These are phyloP conservation scores for Raffaelea deltoideospora DNA, from an alignment of 2,329 filamentous ascomycete species.

Conservation along the genomic window DNA sequence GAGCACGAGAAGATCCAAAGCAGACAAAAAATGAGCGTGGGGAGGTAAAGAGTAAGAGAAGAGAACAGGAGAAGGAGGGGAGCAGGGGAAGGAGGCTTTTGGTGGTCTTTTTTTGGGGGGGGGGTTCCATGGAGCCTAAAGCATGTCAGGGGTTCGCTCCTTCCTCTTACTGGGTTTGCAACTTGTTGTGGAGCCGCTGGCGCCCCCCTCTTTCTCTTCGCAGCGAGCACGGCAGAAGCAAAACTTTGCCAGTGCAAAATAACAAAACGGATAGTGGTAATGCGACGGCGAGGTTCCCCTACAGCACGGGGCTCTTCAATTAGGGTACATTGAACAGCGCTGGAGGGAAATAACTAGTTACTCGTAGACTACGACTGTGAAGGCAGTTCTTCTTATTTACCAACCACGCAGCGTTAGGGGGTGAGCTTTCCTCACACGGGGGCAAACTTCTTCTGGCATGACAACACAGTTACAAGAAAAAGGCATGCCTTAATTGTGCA, in stretches of 20 bases:
- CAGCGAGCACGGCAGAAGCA: neutral
- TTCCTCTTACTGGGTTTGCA: neutral
- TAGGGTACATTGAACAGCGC: too few relatives aligned
- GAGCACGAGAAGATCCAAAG: neutral
- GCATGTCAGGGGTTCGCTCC: constrained; percentile 1
- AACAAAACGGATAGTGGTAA: too few relatives aligned
- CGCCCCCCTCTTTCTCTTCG: neutral
- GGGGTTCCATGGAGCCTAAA: neutral
- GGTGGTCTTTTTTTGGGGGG: neutral
- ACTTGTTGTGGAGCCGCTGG: neutral
- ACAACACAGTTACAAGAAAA: too few relatives aligned
- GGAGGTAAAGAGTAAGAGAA: neutral
- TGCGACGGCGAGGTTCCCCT: too few relatives aligned
- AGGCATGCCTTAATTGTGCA: too few relatives aligned
- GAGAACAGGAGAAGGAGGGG: neutral
- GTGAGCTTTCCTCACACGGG: too few relatives aligned
- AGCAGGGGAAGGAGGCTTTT: neutral
- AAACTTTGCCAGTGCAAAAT: neutral
- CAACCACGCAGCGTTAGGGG: too few relatives aligned
- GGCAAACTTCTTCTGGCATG: too few relatives aligned
- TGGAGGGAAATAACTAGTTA: too few relatives aligned
- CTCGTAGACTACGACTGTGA: too few relatives aligned
- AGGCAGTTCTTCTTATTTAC: too few relatives aligned
- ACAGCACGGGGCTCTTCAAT: too few relatives aligned
- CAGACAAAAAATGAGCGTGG: neutral